Base-by-base conservation (phyloP, 176 grass and related monocot genomes). In the Oryza glaberrima region DNA sequence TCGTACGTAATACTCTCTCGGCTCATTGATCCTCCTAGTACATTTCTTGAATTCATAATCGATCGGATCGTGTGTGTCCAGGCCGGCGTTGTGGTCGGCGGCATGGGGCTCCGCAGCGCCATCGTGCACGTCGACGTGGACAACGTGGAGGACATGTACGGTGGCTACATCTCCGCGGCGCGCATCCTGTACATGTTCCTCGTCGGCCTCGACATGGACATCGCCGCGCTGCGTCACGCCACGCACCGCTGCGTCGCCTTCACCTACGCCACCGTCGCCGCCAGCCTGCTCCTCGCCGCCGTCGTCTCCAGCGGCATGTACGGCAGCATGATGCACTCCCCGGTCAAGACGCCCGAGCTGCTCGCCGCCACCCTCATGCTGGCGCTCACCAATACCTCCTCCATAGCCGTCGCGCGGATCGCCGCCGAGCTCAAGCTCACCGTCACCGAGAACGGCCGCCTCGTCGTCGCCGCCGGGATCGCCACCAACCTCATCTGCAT, bases 281-380 rank as follows among this genome's bases (percentile, higher is more conserved):
- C 83, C 58, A 90, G 79, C 79, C 83, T 90, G 9, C 69, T 90
- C 13, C 35, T 90, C 3, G 84, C 83, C 0, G 83, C 88, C 22
- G 1, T 90, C 36, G 74, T 86, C 3, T 90, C 88, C 36, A 83
- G 78, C 10, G 88, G 88, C 6, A 72, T 90, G 67, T 86, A 90
- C 84, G 79, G 88, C 68, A 90, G 83, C 88, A 91, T 88, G 92
- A 91, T 91, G 92, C 92, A 94, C 71, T 91, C 82, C 23, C 87
- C 92, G 0, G 86, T 94, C 4, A 75, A 66, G 83, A 88, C 83
- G 2, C 85, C 88, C 16, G 82, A 86, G 82, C 89, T 90, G 20
- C 89, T 90, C 4, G 88, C 88, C 6, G 83, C 88, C 67, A 90
- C 89, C 2, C 86, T 90, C 13, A 90, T 85, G 81, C 77, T 92